These are phyloP conservation scores for Rhodamnia argentea DNA, from an alignment of 345 rosid genomes.

Conservation along the genomic window DNA sequence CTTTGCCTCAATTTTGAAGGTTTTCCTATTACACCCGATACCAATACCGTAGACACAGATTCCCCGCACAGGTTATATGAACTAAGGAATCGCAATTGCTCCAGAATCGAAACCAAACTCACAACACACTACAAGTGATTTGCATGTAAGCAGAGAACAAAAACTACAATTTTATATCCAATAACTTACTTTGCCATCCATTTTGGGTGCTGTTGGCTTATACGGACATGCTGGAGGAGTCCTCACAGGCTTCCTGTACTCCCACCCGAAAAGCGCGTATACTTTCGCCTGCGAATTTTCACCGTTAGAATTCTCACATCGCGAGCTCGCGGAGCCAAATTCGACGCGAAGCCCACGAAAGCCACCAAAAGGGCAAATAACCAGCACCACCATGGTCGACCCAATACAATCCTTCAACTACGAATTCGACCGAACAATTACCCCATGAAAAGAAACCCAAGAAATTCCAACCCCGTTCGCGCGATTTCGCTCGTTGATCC, in stretches of 20 bases:
- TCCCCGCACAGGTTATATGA: background rate
- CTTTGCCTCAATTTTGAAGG: background rate
- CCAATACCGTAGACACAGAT: background rate
- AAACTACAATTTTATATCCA: background rate
- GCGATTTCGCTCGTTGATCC: background rate
- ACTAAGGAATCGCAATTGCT: background rate
- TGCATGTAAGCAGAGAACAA: background rate
- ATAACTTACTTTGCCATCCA: slow-evolving; percentile 36
- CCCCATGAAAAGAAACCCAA: background rate
- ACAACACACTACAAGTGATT: background rate
- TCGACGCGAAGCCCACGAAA: background rate
- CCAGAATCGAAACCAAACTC: background rate
- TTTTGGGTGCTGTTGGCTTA: slow-evolving; percentile 38
- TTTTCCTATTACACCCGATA: background rate
- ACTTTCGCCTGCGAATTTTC: slow-evolving; percentile 46
- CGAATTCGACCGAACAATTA: background rate
- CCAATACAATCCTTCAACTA: background rate
- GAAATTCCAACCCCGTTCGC: background rate
- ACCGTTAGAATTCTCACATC: background rate
- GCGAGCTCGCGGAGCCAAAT: background rate
- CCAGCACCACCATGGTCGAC: background rate
- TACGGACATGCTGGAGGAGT: slow-evolving; percentile 82
- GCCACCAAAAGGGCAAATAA: too few species aligned
- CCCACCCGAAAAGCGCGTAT: slow-evolving; percentile 79
- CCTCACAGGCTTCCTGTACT: slow-evolving; percentile 82